Conservation (phyloP, 1,284 basidiomycete genomes). For the Vanrija pseudolonga region DNA sequence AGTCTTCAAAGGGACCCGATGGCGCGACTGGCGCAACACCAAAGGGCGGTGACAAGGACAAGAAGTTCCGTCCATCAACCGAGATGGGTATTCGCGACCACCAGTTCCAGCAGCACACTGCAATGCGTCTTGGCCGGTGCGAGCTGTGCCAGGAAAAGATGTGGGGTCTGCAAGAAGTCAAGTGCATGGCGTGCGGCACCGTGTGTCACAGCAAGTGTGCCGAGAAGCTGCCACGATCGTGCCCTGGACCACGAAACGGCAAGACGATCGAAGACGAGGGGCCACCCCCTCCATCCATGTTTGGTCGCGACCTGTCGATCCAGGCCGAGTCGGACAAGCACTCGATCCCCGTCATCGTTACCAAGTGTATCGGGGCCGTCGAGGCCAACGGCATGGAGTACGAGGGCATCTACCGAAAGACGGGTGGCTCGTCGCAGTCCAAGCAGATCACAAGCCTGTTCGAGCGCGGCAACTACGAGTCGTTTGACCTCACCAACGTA, state of each 20-base stretch:
- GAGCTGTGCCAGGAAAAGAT: constrained; percentile 96
- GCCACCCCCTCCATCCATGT: constrained; percentile 72
- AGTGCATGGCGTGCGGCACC: constrained; percentile 59
- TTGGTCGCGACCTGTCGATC: constrained; percentile 79
- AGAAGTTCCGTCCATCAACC: constrained; percentile 34
- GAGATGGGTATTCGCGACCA: constrained; percentile 59
- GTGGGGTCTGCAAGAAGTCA: constrained; percentile 88
- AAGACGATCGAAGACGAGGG: constrained; percentile 26
- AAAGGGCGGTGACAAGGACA: constrained; percentile 10
- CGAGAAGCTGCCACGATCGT: constrained; percentile 45
- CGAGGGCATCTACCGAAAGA: constrained; percentile 87
- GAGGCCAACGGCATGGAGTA: constrained; percentile 68
- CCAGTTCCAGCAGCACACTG: constrained; percentile 82
- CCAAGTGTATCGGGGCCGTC: constrained; percentile 91
- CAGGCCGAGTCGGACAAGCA: constrained; percentile 72
- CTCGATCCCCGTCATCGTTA: constrained; percentile 81
- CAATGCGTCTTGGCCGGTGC: constrained; percentile 83
- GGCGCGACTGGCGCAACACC: not conserved
- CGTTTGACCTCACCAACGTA: constrained; percentile 81
- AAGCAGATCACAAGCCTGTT: constrained; percentile 93
- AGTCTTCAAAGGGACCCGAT: constrained; percentile 41
- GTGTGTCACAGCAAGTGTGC: constrained; percentile 53
- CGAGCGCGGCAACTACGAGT: constrained; percentile 79
- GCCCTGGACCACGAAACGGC: constrained; percentile 24
- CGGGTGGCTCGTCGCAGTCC: constrained; percentile 85